Conservation (phyloP, 2,329 filamentous ascomycete species). For the Trichoderma sp. region DNA sequence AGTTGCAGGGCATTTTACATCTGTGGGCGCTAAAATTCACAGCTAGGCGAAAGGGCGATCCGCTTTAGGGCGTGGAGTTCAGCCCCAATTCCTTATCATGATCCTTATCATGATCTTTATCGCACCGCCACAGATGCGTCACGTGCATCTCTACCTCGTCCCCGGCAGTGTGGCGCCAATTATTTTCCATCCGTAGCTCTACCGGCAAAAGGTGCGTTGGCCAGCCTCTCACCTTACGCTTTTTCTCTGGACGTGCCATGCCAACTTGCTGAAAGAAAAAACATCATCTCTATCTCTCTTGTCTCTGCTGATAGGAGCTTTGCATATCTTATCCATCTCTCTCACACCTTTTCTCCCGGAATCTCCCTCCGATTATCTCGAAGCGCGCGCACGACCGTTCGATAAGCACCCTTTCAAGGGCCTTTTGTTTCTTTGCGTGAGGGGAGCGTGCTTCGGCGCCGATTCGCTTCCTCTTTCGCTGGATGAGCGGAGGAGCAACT, state of each 20-base stretch:
- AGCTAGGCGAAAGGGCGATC: conserved; percentile 26
- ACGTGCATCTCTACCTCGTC: conserved; percentile 5
- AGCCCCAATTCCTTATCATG: neutral
- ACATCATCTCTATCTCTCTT: neutral
- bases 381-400: neutral
- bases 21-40: conserved; percentile 34
- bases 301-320: neutral
- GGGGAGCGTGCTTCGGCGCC: conserved; percentile 14
- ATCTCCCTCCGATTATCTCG: neutral
- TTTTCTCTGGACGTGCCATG: conserved; percentile 11
- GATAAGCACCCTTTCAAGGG: neutral
- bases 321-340: neutral
- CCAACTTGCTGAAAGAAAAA: neutral
- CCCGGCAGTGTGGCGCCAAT: neutral
- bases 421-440: conserved; percentile 2
- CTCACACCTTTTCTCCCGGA: no score
- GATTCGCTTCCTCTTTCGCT: conserved; percentile 4
- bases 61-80: conserved; percentile 25
- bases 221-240: conserved; percentile 10
- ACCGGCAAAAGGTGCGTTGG: conserved; percentile 8
- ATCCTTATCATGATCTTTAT: neutral
- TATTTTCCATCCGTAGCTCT: conserved; percentile 15
- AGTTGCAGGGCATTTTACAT: conserved; percentile 30
- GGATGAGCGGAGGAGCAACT: neutral
- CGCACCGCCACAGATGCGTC: conserved; percentile 7